A percentile compares a stretch with the other conserved stretches of the same genome.
Conservation (phyloP, 139 green algal species). For the Chlamydomonas applanata region DNA sequence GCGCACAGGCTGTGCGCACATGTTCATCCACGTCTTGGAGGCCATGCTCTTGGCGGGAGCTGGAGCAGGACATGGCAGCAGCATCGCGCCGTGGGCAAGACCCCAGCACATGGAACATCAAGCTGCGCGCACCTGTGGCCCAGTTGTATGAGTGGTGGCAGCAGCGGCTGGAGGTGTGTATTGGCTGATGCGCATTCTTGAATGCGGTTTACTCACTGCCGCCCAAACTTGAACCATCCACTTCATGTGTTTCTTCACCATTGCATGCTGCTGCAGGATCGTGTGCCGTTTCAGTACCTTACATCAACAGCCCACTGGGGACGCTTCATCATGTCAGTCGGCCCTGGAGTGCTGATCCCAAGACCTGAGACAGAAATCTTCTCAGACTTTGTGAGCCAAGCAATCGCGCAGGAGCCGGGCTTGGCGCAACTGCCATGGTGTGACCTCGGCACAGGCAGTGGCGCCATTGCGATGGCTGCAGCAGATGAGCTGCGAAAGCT, state of each 20-base stretch:
- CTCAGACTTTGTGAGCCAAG: slow-evolving; percentile 59
- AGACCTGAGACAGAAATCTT: slow-evolving; percentile 89
- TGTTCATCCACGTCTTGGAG: slow-evolving; percentile 1
- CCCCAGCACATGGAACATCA: slow-evolving; percentile 26
- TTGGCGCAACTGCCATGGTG: slow-evolving; percentile 62
- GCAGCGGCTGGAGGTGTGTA: slow-evolving; percentile 30
- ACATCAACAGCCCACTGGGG: slow-evolving; percentile 79
- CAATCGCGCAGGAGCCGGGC: slow-evolving; percentile 14
- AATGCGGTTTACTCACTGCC: too few relatives aligned
- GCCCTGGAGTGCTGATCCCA: slow-evolving; percentile 86
- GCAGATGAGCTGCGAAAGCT: slow-evolving; percentile 51
- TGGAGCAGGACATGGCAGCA: slow-evolving; percentile 29
- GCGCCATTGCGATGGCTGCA: slow-evolving; percentile 78
- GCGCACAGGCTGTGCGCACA: not conserved
- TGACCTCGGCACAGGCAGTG: slow-evolving; percentile 91
- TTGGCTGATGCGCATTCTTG: too few relatives aligned
- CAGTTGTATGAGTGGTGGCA: slow-evolving; percentile 41
- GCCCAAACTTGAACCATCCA: too few relatives aligned
- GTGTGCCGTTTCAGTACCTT: slow-evolving; percentile 91
- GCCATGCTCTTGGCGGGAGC: slow-evolving; percentile 36
- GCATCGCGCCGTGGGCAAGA: not conserved
- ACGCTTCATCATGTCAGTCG: slow-evolving; percentile 73
- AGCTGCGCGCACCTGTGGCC: slow-evolving; percentile 40
- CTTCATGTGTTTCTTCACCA: too few relatives aligned
- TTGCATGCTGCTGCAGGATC: slow-evolving; percentile 46